Evolutionary conservation across 495 filamentous ascomycete genomes (phyloP).

Genomic region (Trichoderma gamsii): DNA sequence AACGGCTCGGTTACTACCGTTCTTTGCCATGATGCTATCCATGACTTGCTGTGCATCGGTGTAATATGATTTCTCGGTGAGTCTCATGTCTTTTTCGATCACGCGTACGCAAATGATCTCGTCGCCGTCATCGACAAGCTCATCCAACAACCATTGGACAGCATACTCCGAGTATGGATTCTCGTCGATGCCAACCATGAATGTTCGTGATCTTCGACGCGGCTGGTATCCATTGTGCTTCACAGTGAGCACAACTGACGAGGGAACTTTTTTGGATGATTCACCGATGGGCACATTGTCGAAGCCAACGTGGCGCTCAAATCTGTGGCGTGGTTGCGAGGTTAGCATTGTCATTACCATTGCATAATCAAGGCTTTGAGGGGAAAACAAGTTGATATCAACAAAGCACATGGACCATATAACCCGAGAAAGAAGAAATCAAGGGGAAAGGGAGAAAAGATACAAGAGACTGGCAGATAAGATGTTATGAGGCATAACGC

Average conservation of each 20-base stretch:
- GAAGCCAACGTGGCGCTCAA: constrained; percentile 72
- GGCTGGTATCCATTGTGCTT: constrained; percentile 87
- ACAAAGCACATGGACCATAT: background rate
- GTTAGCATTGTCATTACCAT: constrained; percentile 40
- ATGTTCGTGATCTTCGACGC: constrained; percentile 78
- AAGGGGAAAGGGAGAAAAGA: constrained; percentile 14
- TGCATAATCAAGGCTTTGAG: constrained; percentile 22
- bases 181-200: constrained; percentile 89
- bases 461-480: background rate
- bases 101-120: constrained; percentile 92
- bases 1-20: constrained; percentile 77
- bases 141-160: constrained; percentile 87
- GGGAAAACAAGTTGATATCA: background rate
- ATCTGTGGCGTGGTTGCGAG: constrained; percentile 37
- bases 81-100: constrained; percentile 76
- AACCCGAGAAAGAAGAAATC: background rate
- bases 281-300: constrained; percentile 74
- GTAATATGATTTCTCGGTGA: constrained; percentile 71
- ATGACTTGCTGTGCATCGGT: constrained; percentile 71
- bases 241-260: constrained; percentile 78
- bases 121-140: constrained; percentile 93
- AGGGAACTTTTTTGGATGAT: constrained; percentile 59
- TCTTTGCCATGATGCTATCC: constrained; percentile 76
- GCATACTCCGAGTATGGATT: constrained; percentile 95
- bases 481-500: background rate